Evolutionary conservation across 148 eudicot genomes (phyloP).

Genomic region (Talinum fruticosum): DNA sequence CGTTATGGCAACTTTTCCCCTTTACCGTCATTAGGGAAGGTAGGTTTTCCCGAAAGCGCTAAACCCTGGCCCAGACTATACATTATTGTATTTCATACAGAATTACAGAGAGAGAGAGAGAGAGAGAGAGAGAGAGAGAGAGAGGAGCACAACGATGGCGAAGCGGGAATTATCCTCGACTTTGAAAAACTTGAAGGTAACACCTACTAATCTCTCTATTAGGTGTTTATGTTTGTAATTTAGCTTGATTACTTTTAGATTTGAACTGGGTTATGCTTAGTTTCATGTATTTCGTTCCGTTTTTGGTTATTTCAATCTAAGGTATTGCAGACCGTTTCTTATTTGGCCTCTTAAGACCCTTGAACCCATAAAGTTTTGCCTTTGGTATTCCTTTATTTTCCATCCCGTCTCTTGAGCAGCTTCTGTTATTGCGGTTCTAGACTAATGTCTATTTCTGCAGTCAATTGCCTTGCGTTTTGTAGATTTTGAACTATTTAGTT

Average conservation of each 20-base stretch:
- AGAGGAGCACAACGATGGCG: constrained; percentile 37
- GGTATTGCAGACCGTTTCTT: too few relatives aligned
- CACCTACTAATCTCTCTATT: not conserved
- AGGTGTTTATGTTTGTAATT: constrained; percentile 4
- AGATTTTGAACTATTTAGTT: constrained; percentile 12
- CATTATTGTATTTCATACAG: too few relatives aligned
- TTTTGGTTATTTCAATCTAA: too few relatives aligned
- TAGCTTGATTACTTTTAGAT: constrained; percentile 12
- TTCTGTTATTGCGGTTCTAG: constrained; percentile 59
- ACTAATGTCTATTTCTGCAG: constrained; percentile 5
- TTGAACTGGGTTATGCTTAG: constrained; percentile 21
- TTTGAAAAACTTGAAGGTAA: constrained; percentile 80
- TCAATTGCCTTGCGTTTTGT: not conserved
- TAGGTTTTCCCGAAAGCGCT: too few relatives aligned
- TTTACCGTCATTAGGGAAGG: too few relatives aligned
- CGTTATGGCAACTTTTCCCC: too few relatives aligned
- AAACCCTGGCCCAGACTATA: too few relatives aligned
- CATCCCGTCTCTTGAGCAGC: not conserved
- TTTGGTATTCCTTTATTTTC: not conserved
- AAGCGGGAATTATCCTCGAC: constrained; percentile 72
- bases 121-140: not conserved
- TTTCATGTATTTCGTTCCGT: constrained; percentile 3
- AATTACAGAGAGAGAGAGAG: too few relatives aligned
- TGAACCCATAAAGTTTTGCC: constrained; percentile 10
- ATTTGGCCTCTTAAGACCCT: not conserved